Evolutionary conservation across 2,329 filamentous ascomycete genomes (phyloP), one percentile per base, ranked within the genome.

Genomic region (Chrysoporthe austroafricana): DNA sequence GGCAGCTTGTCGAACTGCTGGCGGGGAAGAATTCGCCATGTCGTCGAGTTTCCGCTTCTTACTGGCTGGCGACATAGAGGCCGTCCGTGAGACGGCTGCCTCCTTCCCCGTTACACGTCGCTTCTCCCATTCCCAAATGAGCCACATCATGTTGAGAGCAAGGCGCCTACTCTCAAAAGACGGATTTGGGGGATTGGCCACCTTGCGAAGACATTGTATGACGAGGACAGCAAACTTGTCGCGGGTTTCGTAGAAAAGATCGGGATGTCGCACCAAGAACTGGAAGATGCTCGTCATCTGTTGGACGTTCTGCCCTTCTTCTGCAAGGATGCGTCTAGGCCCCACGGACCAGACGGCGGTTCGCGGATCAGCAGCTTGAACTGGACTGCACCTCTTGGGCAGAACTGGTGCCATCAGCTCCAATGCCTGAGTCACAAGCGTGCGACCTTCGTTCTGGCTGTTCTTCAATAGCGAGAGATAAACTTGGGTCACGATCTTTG

Each of bases 251-350:
- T 96, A 99, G 81, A 99, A 99, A 4, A 99, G 83, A 74, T 96
- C 91, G 0, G 94, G 91, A 76, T 99, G 95, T 66, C 92, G 89
- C 46, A 97, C 95, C 44, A 99, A 84, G 80, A 99, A 99, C 74
- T 97, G 92, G 82, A 97, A 98, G 73, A 99, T 98, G 81, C 92
- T 96, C 64, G 94, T 97, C 81, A 98, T 91, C 79, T 98, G 96
- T 78, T 97, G 94, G 59, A 95, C 86, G 73, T 99, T 99, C 70
- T 96, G 93, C 36, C 93, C 94, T 78, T 99, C 96, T 76, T 99
- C 96, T 3, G 93, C 90, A 32, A 99, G 81, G 39, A 99, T 97
- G 64, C 94, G 93, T 54, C 95, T 89, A 42, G 96, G 94, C 71
- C 94, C 92, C 71, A 93, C 90, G 8, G 94, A 93, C 96, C 95